Percentiles rank a stretch among this genome's conserved stretches.
phyloP scores from a whole-genome alignment of 345 rosid species.

The Moricandia moricandioides region DNA sequence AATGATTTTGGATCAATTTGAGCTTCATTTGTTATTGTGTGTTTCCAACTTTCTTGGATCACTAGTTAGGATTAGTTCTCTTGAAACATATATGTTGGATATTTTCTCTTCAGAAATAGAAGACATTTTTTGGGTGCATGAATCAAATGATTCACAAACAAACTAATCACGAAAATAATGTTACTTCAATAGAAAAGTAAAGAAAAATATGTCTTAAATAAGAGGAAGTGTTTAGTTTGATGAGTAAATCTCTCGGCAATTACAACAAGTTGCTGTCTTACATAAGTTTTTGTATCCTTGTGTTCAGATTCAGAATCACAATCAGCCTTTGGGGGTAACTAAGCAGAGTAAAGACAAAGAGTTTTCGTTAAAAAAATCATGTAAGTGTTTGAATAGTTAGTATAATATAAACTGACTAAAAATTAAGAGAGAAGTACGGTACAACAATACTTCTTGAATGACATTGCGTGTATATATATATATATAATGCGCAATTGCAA shows the following conservation, averaged over 20 bases:
- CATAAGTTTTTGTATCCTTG: not conserved
- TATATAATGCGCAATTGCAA: too few relatives aligned
- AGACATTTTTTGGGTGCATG: not conserved
- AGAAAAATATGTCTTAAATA: not conserved
- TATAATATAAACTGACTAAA: too few relatives aligned
- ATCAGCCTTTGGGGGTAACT: not conserved
- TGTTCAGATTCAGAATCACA: not conserved
- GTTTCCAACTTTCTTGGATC: slow-evolving; percentile 21
- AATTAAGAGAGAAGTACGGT: too few relatives aligned
- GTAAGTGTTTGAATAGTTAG: too few relatives aligned
- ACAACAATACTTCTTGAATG: too few relatives aligned
- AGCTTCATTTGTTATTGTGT: not conserved
- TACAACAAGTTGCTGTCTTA: not conserved
- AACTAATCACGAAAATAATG: not conserved
- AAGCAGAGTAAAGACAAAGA: not conserved
- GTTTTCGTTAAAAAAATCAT: too few relatives aligned
- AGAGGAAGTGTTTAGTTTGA: not conserved
- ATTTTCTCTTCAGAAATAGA: not conserved
- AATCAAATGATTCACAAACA: not conserved
- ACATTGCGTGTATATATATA: too few relatives aligned
- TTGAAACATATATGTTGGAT: not conserved
- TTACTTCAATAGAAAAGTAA: not conserved
- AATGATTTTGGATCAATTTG: not conserved
- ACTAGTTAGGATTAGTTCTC: not conserved
- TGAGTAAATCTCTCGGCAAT: not conserved